These are phyloP conservation scores for Mycena amicta DNA, from an alignment of 768 basidiomycete genomes.

Conservation along the genomic window DNA sequence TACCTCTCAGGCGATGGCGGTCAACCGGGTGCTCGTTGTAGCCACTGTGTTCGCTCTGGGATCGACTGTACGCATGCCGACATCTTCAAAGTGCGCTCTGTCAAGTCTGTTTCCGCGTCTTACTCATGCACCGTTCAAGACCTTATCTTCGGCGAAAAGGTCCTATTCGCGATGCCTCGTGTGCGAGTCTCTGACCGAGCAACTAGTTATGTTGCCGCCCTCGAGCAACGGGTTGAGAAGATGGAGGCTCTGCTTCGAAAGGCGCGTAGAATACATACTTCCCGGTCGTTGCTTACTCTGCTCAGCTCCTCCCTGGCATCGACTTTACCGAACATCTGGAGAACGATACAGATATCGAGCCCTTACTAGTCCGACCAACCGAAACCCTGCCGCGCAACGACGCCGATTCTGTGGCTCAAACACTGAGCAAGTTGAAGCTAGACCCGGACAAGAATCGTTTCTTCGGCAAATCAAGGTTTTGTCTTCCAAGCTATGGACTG, in stretches of 20 bases:
- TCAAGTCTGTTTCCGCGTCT: not conserved
- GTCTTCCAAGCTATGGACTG: not conserved
- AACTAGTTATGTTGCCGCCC: conserved; percentile 57
- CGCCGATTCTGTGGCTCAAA: conserved; percentile 24
- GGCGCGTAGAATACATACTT: not conserved
- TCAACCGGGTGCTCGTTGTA: conserved; percentile 60
- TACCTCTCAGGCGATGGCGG: conserved; percentile 60
- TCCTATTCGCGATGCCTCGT: conserved; percentile 30
- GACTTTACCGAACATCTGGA: conserved; percentile 65
- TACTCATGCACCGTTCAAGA: conserved; percentile 28
- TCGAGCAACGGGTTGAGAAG: conserved; percentile 61
- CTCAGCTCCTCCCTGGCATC: conserved; percentile 54
- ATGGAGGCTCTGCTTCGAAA: conserved; percentile 63
- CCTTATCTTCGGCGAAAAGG: conserved; percentile 65
- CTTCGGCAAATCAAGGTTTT: conserved; percentile 45
- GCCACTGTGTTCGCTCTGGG: conserved; percentile 59
- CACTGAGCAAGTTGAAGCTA: conserved; percentile 38
- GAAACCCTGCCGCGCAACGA: conserved; percentile 40
- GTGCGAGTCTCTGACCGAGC: not conserved
- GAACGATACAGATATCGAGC: conserved; percentile 25
- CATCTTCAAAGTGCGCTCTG: conserved; percentile 55
- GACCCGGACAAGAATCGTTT: conserved; percentile 46
- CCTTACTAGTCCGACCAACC: conserved; percentile 31
- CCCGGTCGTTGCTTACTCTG: not conserved
- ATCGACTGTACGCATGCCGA: conserved; percentile 70